These are phyloP conservation scores for Thermothelomyces thermophilus DNA, from an alignment of 2,329 filamentous ascomycete genomes.

Conservation along the genomic window DNA sequence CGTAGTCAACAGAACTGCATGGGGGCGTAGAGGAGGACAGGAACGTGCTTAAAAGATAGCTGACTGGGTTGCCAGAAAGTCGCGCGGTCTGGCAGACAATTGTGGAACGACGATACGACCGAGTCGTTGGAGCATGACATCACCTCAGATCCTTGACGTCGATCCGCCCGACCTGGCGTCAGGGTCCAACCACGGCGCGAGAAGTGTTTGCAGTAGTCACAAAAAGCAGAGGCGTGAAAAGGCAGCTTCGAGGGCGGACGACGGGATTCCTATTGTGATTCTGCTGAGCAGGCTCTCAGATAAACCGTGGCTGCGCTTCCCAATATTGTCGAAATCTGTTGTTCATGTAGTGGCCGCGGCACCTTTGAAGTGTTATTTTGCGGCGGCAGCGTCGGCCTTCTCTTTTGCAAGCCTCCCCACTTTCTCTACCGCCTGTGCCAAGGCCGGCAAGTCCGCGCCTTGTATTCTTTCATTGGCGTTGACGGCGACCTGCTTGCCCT, in stretches of 20 bases:
- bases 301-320: too few species aligned
- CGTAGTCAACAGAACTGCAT: too few species aligned
- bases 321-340: too few species aligned
- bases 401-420: conserved; percentile 32
- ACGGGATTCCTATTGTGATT: too few species aligned
- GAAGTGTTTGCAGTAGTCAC: too few species aligned
- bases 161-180: not conserved
- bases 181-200: not conserved
- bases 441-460: conserved; percentile 30
- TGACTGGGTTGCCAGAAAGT: not conserved
- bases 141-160: not conserved
- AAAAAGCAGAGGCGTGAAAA: too few species aligned
- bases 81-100: too few species aligned
- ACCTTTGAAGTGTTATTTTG: not conserved
- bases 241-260: too few species aligned
- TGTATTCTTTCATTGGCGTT: conserved; percentile 34
- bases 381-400: conserved; percentile 24
- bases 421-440: conserved; percentile 33
- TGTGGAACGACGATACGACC: not conserved
- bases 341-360: too few species aligned
- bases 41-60: too few species aligned
- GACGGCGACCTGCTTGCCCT: conserved; percentile 40
- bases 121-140: not conserved
- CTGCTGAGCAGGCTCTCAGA: too few species aligned
- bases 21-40: too few species aligned